Conservation (phyloP, 768 basidiomycete genomes). For the Suillus americanus region DNA sequence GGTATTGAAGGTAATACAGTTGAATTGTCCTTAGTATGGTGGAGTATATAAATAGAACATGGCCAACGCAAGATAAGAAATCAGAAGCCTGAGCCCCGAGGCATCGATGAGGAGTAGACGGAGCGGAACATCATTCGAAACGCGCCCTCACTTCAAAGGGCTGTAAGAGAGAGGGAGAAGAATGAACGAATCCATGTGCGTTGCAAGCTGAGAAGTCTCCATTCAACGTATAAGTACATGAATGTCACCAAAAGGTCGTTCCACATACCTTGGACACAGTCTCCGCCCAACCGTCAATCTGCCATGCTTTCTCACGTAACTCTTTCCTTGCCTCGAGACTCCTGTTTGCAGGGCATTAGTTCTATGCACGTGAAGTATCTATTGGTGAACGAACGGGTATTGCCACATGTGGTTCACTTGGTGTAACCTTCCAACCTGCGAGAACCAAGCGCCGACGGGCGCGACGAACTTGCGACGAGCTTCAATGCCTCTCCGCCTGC, state of each 20-base stretch:
- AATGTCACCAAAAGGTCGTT: conserved; percentile 13
- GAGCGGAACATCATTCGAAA: not conserved
- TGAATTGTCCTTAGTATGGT: not conserved
- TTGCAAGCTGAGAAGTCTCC: conserved; percentile 87
- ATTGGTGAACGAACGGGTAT: conserved; percentile 65
- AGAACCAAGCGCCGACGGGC: conserved; percentile 92
- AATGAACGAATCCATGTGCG: conserved; percentile 85
- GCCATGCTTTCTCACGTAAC: conserved; percentile 88
- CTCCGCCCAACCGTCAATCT: conserved; percentile 92
- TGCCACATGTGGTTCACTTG: conserved; percentile 98
- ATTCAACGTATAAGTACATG: not conserved
- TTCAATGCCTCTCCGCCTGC: conserved; percentile 90
- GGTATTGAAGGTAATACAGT: conserved; percentile 4
- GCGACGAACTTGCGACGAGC: conserved; percentile 85
- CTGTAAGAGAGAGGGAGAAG: conserved; percentile 78
- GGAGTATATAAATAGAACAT: not conserved
- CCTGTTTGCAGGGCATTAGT: conserved; percentile 35
- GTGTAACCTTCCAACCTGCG: conserved; percentile 80
- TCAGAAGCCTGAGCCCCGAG: not conserved
- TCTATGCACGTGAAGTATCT: conserved; percentile 6
- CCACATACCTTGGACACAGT: conserved; percentile 79
- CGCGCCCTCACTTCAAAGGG: conserved; percentile 64
- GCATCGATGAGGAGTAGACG: not conserved
- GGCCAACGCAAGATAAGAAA: not conserved
- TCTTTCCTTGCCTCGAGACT: conserved; percentile 80